Percentiles rank a stretch among this genome's conserved stretches.
phyloP scores from a whole-genome alignment of 495 filamentous ascomycete species.

The Platismatia glauca region DNA sequence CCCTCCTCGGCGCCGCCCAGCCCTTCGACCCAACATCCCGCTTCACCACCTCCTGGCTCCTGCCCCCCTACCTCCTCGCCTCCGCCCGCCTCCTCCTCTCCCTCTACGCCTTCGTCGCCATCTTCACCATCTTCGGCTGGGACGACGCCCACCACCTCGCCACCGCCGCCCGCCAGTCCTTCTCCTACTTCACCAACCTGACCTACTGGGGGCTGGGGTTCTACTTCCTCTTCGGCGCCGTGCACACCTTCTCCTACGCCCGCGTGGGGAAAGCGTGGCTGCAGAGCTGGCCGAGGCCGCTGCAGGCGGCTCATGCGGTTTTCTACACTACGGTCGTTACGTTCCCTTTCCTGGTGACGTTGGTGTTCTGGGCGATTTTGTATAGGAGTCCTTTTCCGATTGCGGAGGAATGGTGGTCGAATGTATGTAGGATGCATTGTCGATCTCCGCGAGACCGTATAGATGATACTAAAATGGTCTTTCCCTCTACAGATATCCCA shows the following conservation, averaged over 20 bases:
- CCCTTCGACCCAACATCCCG: constrained; percentile 51
- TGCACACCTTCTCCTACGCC: constrained; percentile 61
- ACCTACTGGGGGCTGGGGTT: constrained; percentile 76
- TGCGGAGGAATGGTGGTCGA: constrained; percentile 52
- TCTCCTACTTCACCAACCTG: constrained; percentile 73
- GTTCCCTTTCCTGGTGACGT: constrained; percentile 57
- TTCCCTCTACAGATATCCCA: constrained; percentile 47
- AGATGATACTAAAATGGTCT: not conserved
- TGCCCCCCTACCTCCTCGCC: constrained; percentile 55
- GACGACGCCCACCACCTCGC: constrained; percentile 38
- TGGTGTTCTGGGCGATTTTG: constrained; percentile 45
- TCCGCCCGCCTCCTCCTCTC: constrained; percentile 49
- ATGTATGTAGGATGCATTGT: constrained; percentile 38
- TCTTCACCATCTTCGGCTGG: constrained; percentile 61
- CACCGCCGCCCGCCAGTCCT: constrained; percentile 39
- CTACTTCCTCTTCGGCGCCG: constrained; percentile 55
- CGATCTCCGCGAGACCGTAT: not conserved
- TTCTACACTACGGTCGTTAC: constrained; percentile 58
- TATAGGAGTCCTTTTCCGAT: constrained; percentile 42
- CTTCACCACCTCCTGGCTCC: constrained; percentile 68
- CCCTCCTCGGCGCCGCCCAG: constrained; percentile 17
- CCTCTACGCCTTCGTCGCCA: constrained; percentile 62
- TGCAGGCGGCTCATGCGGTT: constrained; percentile 56
- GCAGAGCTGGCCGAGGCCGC: constrained; percentile 48
- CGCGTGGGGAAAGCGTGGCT: constrained; percentile 45